Evolutionary conservation across 306 rosid genomes (phyloP), one percentile per base, ranked within the genome.

Genomic region (Rosa chinensis): DNA sequence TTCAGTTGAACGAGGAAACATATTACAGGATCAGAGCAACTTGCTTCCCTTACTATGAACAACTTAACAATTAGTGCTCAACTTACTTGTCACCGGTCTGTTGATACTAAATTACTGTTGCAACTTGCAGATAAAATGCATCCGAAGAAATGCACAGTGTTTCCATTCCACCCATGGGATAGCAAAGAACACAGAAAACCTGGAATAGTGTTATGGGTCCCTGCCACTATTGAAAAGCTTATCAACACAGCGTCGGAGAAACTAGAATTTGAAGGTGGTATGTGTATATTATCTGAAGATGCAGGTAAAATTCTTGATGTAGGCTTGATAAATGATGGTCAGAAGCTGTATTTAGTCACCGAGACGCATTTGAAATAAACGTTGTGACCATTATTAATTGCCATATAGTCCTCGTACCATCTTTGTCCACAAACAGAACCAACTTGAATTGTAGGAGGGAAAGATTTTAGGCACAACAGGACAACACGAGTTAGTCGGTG

Each of bases 131-230:
- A 81, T 47, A 95, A 78, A 82, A 79, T 74, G 81, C 94, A 77
- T 47, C 85, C 82, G 7, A 91, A 81, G 82, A 95, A 91, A 79
- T 95, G 98, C 83, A 95, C 99, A 0, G 89, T 95, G 21, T 91
- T 91, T 80, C 94, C 98, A 52, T 95, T 83, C 85, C 97, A 91
- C 62, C 98, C 99, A 0, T 91, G 97, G 97, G 96, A 81, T 82
- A 85, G 90, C 49, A 79, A 83, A 84, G 97, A 95, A 64, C 50
- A 64, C 23, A 88, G 88, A 83, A 90, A 79, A 82, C 77, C 85
- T 21, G 99, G 99, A 45, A 90, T 93, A 69, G 92, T 93, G 58
- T 72, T 90, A 73, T 91, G 98, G 97, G 66, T 93, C 56, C 98
- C 99, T 40, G 85, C 40, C 59, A 79, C 92, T 37, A 86, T 91